Conservation (phyloP, 2,329 filamentous ascomycete genomes). For the Aspergillus sp. region DNA sequence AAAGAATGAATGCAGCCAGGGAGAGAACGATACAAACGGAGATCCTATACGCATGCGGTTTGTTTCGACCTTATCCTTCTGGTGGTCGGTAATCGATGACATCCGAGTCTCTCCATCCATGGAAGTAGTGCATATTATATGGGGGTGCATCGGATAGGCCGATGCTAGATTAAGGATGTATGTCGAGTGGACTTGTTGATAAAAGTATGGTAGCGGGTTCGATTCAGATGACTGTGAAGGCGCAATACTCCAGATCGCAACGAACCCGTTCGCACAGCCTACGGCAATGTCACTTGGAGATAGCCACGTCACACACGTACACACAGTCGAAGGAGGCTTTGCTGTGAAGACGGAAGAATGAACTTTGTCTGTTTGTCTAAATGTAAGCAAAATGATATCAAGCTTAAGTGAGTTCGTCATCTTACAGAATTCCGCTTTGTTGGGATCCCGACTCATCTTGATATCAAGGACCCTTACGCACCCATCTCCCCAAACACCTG, state of each 20-base stretch:
- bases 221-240: constrained; percentile 10
- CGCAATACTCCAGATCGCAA: constrained; percentile 50
- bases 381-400: neutral
- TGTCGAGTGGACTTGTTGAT: constrained; percentile 31
- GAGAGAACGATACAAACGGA: constrained; percentile 49
- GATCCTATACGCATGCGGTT: constrained; percentile 48
- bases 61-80: constrained; percentile 40
- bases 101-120: constrained; percentile 54
- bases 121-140: constrained; percentile 48
- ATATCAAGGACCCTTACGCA: constrained; percentile 51
- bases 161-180: constrained; percentile 38
- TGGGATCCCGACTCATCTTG: constrained; percentile 22
- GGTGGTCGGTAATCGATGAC: constrained; percentile 48
- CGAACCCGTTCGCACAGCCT: constrained; percentile 52
- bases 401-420: neutral
- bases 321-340: constrained; percentile 48
- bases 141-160: constrained; percentile 50
- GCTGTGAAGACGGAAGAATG: constrained; percentile 47
- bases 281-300: constrained; percentile 51
- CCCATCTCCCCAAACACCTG: constrained; percentile 56
- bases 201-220: constrained; percentile 29
- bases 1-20: constrained; percentile 50
- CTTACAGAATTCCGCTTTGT: constrained; percentile 30
- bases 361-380: constrained; percentile 34
- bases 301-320: constrained; percentile 54